Base-by-base conservation (phyloP, 306 rosid genomes). In the Acacia melanoxylon region DNA sequence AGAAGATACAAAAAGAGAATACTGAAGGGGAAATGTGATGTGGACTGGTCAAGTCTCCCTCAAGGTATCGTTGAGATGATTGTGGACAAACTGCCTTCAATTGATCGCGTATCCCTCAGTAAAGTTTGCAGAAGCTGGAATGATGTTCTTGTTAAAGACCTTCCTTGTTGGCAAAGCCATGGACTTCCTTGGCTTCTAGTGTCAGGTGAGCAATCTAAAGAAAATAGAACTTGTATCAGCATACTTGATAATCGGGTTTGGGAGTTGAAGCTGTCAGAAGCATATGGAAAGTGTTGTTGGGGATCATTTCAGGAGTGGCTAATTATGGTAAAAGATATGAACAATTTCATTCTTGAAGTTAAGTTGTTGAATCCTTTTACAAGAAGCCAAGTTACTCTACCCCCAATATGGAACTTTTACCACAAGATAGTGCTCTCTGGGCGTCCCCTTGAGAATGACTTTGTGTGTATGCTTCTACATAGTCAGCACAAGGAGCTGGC, bases 261-360 rank as follows among this genome's bases (percentile, higher is more conserved):
- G 93, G 92, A 90, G 59, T 80, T 90, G 77, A 81, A 83, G 73
- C 78, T 90, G 42, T 67, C 89, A 1, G 82, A 85, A 79, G 89
- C 85, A 20, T 8, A 2, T 59, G 91, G 88, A 68, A 87, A 75
- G 76, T 89, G 84, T 75, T 84, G 85, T 56, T 92, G 97, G 97
- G 97, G 97, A 22, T 92, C 92, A 62, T 87, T 83, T 73, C 81
- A 49, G n/a, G 91, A 90, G 42, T 91, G 96, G 96, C 68, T 90
- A 77, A 84, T 91, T 66, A 20, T 91, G 70, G 91, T 86, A 19
- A 83, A 78, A 29, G 80, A 79, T 66, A 27, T 87, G 49, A 86
- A 74, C 24, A 82, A 29, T 82, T 88, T 71, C 78, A 29, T 31
- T 68, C 85, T 91, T 71, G 86, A 85, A 33, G 75, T 88, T 62